These are phyloP conservation scores for Globisporangium orthogonon DNA, from an alignment of 352 stramenopile species.

Conservation along the genomic window DNA sequence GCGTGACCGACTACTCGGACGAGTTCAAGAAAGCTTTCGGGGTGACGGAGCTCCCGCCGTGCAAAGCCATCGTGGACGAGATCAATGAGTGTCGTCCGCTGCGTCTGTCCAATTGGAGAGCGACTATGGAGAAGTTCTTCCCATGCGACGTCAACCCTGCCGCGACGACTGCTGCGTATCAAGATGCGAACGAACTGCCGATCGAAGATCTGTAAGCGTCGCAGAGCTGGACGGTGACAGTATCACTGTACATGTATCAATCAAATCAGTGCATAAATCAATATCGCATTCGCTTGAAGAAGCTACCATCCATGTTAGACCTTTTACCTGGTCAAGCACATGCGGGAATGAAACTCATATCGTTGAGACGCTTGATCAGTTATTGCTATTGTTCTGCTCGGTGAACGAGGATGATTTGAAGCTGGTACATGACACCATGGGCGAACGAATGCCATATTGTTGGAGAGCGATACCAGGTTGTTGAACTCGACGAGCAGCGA, in stretches of 20 bases:
- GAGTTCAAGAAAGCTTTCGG: constrained; percentile 40
- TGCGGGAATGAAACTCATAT: no score
- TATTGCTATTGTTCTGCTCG: no score
- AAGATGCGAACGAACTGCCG: background rate
- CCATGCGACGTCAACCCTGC: constrained; percentile 7
- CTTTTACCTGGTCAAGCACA: no score
- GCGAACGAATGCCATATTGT: no score
- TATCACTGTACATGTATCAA: background rate
- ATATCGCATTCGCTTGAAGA: no score
- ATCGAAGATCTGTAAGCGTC: background rate
- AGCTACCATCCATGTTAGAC: no score
- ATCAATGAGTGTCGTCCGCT: constrained; percentile 10
- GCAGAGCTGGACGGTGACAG: background rate
- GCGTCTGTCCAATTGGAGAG: background rate
- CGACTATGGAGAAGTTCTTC: background rate
- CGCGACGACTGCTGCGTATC: background rate
- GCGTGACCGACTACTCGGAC: constrained; percentile 29
- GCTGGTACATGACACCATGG: no score
- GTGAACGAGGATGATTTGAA: no score
- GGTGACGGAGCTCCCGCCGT: constrained; percentile 26
- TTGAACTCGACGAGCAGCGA: no score
- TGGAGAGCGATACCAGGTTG: no score
- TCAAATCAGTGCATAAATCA: background rate
- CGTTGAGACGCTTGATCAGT: no score
- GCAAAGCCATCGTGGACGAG: constrained; percentile 35